These are phyloP conservation scores for Phytophthora citricola DNA, from an alignment of 352 stramenopile species.

Conservation along the genomic window DNA sequence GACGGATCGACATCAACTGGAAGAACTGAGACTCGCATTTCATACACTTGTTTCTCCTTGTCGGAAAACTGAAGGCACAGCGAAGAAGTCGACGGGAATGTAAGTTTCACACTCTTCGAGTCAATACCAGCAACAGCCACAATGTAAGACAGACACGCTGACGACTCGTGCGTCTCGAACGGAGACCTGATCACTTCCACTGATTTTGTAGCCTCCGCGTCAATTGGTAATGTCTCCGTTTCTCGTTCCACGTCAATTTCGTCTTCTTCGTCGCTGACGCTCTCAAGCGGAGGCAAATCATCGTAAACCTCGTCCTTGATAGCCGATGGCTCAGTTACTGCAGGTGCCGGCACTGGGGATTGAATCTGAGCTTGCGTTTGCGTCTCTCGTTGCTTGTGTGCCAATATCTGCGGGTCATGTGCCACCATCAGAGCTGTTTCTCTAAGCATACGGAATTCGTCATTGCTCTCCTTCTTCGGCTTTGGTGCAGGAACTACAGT, in stretches of 20 bases:
- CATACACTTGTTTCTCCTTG: constrained; percentile 27
- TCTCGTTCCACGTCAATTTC: constrained; percentile 17
- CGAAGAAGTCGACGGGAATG: constrained; percentile 39
- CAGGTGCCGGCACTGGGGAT: background rate
- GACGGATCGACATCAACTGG: constrained; percentile 37
- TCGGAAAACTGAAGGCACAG: constrained; percentile 46
- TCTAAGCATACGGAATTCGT: constrained; percentile 62
- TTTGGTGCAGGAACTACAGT: constrained; percentile 3
- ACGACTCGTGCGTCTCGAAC: constrained; percentile 55
- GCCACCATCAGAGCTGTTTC: constrained; percentile 75
- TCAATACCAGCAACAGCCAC: constrained; percentile 50
- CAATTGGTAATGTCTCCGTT: background rate
- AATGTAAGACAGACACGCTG: constrained; percentile 58
- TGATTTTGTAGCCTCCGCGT: constrained; percentile 5
- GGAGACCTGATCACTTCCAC: constrained; percentile 20
- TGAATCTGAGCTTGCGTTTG: background rate
- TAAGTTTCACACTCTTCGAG: constrained; percentile 45
- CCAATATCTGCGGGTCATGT: constrained; percentile 58
- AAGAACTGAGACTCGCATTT: constrained; percentile 43
- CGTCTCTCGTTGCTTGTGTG: constrained; percentile 7
- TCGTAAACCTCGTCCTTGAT: constrained; percentile 35
- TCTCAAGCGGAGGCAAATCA: constrained; percentile 67
- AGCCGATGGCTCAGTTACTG: constrained; percentile 23
- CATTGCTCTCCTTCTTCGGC: constrained; percentile 35
- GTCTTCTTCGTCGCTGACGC: constrained; percentile 55